These are phyloP conservation scores for Aeminium ludgeri DNA, from an alignment of 495 filamentous ascomycete genomes.

Conservation along the genomic window DNA sequence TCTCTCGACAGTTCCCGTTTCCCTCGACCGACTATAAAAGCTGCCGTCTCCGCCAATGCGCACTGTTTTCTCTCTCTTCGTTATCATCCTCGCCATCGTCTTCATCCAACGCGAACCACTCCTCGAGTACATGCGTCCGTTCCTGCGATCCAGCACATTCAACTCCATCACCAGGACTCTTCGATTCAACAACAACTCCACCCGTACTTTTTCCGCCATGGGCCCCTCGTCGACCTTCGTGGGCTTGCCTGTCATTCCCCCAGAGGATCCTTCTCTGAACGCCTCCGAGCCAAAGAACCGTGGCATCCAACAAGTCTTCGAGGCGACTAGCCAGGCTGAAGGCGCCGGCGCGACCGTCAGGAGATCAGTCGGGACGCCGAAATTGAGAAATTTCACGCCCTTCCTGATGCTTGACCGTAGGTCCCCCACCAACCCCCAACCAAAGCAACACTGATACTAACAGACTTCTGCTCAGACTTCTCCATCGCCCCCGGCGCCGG, in stretches of 20 bases:
- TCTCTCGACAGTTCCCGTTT: slow-evolving; percentile 4
- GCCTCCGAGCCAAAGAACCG: slow-evolving; percentile 35
- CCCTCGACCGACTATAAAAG: slow-evolving; percentile 11
- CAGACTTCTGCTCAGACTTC: slow-evolving; percentile 36
- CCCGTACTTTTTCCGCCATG: slow-evolving; percentile 17
- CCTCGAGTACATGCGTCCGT: slow-evolving; percentile 15
- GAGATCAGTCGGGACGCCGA: slow-evolving; percentile 70
- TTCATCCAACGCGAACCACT: slow-evolving; percentile 19
- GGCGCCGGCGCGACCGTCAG: slow-evolving; percentile 79
- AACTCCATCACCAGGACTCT: slow-evolving; percentile 2
- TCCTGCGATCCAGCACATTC: slow-evolving; percentile 7
- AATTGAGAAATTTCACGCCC: slow-evolving; percentile 72
- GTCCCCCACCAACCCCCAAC: too few relatives aligned
- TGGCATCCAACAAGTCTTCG: slow-evolving; percentile 62
- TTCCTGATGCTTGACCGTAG: slow-evolving; percentile 81
- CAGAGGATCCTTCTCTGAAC: slow-evolving; percentile 21
- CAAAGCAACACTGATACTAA: slow-evolving; percentile 16
- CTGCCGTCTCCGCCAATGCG: slow-evolving; percentile 13
- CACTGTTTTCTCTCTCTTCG: slow-evolving; percentile 19
- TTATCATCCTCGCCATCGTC: slow-evolving; percentile 21
- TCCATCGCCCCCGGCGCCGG: slow-evolving; percentile 62
- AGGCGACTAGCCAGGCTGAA: slow-evolving; percentile 73
- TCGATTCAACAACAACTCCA: slow-evolving; percentile 4
- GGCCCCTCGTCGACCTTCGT: slow-evolving; percentile 20
- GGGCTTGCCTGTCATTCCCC: slow-evolving; percentile 27